Conservation (phyloP, 345 rosid genomes). For the Brassica cretica region DNA sequence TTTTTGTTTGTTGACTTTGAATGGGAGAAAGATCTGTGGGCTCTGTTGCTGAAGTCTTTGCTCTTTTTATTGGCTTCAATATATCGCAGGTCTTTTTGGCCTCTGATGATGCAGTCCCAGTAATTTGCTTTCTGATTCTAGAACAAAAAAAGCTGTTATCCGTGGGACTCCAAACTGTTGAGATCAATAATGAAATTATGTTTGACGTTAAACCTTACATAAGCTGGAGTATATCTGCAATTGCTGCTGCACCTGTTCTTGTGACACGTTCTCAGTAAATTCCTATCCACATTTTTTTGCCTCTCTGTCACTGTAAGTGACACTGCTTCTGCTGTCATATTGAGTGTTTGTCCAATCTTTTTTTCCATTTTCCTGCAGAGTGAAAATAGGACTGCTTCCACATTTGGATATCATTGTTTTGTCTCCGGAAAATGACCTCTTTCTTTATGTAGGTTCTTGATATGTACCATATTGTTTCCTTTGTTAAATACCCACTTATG, state of each 20-base stretch:
- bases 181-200: slow-evolving; percentile 68
- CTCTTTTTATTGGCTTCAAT: slow-evolving; percentile 6
- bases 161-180: slow-evolving; percentile 77
- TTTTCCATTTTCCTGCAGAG: slow-evolving; percentile 47
- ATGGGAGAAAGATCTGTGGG: slow-evolving; percentile 8
- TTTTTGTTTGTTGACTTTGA: slow-evolving; percentile 8
- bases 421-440: slow-evolving; percentile 74
- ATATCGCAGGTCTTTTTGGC: slow-evolving; percentile 80
- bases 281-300: slow-evolving; percentile 9
- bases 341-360: slow-evolving; percentile 20
- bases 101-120: slow-evolving; percentile 72
- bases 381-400: slow-evolving; percentile 64
- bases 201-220: slow-evolving; percentile 78
- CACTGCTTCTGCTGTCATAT: slow-evolving; percentile 1
- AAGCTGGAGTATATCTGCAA: slow-evolving; percentile 89
- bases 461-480: slow-evolving; percentile 14
- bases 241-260: slow-evolving; percentile 82
- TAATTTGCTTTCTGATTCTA: slow-evolving; percentile 80
- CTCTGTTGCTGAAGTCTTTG: slow-evolving; percentile 15
- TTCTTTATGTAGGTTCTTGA: slow-evolving; percentile 75
- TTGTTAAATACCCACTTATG: slow-evolving; percentile 1
- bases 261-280: slow-evolving; percentile 82
- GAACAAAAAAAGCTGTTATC: slow-evolving; percentile 87
- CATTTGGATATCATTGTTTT: slow-evolving; percentile 71
- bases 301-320: slow-evolving; percentile 13